Evolutionary conservation across 306 rosid species (phyloP).

Genomic region (Spatholobus suberectus): DNA sequence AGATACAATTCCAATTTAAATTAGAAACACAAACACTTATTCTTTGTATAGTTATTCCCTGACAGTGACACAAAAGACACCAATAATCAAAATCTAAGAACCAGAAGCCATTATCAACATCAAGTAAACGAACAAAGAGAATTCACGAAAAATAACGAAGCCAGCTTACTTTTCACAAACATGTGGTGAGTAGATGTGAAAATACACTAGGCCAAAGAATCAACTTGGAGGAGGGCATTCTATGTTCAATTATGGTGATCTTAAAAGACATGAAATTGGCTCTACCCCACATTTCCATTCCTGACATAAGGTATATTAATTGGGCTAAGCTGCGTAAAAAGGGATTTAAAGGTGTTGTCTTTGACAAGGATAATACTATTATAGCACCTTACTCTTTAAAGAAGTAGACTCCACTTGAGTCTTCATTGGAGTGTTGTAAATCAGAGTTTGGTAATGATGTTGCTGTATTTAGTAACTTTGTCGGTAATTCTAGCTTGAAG

Average conservation of each 20-base stretch:
- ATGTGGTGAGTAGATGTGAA: conserved; percentile 91
- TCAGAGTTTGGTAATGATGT: conserved; percentile 75
- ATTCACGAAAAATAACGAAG: conserved; percentile 25
- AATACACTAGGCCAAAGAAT: conserved; percentile 90
- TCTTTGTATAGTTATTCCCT: conserved; percentile 53
- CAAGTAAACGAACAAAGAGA: conserved; percentile 46
- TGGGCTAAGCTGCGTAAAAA: conserved; percentile 83
- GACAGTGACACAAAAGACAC: conserved; percentile 34
- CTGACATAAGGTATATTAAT: conserved; percentile 81
- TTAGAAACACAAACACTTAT: conserved; percentile 41
- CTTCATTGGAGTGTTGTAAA: conserved; percentile 80
- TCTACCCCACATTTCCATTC: conserved; percentile 81
- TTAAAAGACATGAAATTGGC: conserved; percentile 75
- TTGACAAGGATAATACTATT: conserved; percentile 93
- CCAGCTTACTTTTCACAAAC: conserved; percentile 52
- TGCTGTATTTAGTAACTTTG: conserved; percentile 93
- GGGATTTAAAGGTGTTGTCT: conserved; percentile 95
- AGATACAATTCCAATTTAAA: conserved; percentile 46
- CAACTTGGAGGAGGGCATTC: conserved; percentile 73
- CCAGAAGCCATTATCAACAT: conserved; percentile 33
- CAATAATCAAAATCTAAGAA: conserved; percentile 44
- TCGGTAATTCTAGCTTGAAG: conserved; percentile 61
- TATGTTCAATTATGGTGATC: conserved; percentile 61
- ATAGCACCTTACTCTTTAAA: conserved; percentile 87
- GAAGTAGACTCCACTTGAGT: conserved; percentile 74